phyloP scores from a whole-genome alignment of 2,329 filamentous ascomycete species.

The Aspergillus fischeri region DNA sequence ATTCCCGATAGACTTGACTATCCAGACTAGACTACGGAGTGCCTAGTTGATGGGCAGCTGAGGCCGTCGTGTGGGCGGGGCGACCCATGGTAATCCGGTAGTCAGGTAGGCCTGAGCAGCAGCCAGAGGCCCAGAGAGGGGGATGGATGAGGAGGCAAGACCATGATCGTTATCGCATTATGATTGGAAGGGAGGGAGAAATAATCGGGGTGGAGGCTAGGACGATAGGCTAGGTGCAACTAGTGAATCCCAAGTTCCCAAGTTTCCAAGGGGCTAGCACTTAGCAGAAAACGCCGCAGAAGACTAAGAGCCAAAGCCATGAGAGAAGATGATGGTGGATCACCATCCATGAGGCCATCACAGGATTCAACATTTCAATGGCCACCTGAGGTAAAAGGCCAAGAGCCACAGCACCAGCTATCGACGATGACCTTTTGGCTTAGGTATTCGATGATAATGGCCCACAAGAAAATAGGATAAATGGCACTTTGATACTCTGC shows the following conservation, averaged over 20 bases:
- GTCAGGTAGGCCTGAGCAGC: slow-evolving; percentile 14
- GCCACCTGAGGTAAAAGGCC: background rate
- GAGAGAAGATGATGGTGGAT: slow-evolving; percentile 15
- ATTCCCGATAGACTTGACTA: background rate
- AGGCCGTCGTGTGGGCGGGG: background rate
- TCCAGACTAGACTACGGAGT: background rate
- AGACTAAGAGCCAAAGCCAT: background rate
- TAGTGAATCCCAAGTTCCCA: slow-evolving; percentile 18
- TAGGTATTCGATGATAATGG: background rate
- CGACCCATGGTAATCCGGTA: background rate
- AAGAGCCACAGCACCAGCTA: background rate
- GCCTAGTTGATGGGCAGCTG: background rate
- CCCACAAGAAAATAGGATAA: background rate
- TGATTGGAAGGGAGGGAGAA: background rate
- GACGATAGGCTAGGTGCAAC: slow-evolving; percentile 14
- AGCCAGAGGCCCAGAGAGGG: slow-evolving; percentile 4
- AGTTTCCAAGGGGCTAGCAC: slow-evolving; percentile 1
- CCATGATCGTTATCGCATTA: background rate
- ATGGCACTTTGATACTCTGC: background rate
- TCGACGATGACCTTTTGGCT: background rate
- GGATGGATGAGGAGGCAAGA: slow-evolving; percentile 9
- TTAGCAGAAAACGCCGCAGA: slow-evolving; percentile 14
- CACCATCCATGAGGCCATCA: slow-evolving; percentile 15
- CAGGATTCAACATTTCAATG: slow-evolving; percentile 10
- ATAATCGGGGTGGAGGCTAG: background rate